Percentiles rank a stretch among this genome's conserved stretches.
Evolutionary conservation across 345 rosid species (phyloP).

Genomic region (Citrus trifoliata): DNA sequence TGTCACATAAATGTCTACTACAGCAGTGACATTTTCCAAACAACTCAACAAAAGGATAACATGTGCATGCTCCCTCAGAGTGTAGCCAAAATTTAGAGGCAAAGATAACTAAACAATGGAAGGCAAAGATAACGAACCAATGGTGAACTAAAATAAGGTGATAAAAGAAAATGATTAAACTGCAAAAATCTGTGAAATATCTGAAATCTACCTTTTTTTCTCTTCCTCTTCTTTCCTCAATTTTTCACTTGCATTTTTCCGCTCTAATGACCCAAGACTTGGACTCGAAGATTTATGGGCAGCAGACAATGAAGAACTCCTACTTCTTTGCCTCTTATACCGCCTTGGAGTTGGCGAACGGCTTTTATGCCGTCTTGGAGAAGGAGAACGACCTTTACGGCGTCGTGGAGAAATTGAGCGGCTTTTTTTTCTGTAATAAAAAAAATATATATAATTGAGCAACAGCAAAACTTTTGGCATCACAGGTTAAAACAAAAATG

Average conservation of each 20-base stretch:
- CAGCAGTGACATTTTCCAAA: neutral
- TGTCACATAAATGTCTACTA: neutral
- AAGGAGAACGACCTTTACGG: constrained; percentile 63
- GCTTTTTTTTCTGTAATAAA: constrained; percentile 75
- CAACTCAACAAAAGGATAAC: neutral
- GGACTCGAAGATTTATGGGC: constrained; percentile 53
- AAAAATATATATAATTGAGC: constrained; percentile 37
- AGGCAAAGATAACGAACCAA: neutral
- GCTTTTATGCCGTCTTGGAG: constrained; percentile 57
- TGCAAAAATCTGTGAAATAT: neutral
- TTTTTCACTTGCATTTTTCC: constrained; percentile 59
- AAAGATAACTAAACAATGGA: neutral
- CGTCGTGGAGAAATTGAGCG: constrained; percentile 74
- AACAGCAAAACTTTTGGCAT: constrained; percentile 20
- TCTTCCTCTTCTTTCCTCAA: constrained; percentile 83
- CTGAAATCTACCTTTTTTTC: constrained; percentile 70
- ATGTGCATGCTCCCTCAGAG: neutral
- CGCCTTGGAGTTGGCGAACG: constrained; percentile 75
- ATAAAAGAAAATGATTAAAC: constrained; percentile 2
- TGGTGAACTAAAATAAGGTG: constrained; percentile 1
- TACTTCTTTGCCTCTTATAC: constrained; percentile 72
- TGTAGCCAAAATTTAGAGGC: neutral
- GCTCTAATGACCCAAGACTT: constrained; percentile 63
- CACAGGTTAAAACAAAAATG: constrained; percentile 28
- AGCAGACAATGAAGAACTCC: constrained; percentile 74